Evolutionary conservation across 2,329 filamentous ascomycete species (phyloP), one percentile per base, ranked within the genome.

Genomic region (Fragosphaeria purpurea): DNA sequence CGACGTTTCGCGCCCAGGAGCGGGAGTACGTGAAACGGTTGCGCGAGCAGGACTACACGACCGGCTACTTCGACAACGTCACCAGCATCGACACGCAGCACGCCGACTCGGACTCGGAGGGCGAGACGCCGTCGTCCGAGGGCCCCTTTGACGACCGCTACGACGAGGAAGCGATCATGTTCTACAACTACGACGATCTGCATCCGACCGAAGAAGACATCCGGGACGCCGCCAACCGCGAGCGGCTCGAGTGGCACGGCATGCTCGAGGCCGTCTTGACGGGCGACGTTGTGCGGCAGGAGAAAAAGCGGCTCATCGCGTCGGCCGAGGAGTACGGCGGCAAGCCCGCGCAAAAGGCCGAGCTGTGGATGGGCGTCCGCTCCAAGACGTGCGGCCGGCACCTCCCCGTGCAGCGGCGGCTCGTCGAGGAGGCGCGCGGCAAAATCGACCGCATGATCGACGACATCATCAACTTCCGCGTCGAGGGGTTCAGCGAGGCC

Each of bases 191-290:
- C 61, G 88, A 96, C 60, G 85, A 93, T 58, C 79, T 88, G 57
- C 86, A 93, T 60, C 90, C 90, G 1, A 93, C 88, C 4, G 76
- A 88, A 31, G 93, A 97, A 61, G 93, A 98, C 65, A 68, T 97
- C 48, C 85, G 86, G 65, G 86, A 96, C 59, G 86, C 89, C 1
- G 82, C 83, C 56, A 96, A 90, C 62, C 79, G 90, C 54, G 93
- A 97, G 67, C 77, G 91, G 43, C 73, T 98, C 31, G 93, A 98
- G 68, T 98, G 93, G 93, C 90, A 98, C 68, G 88, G 88, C 4
- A 98, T 98, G 93, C 71, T 98, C 51, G 88, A 91, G 53, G 94
- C 91, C 11, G 93, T 98, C 4, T 71, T 98, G 58, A 96, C 90
- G 1, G 93, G 93, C 57, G 93, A 98, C 65, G 93, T 98, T 7